Evolutionary conservation across 805 yeast genomes (phyloP), one percentile per base, ranked within the genome.

Genomic region (Candida odintsovae): DNA sequence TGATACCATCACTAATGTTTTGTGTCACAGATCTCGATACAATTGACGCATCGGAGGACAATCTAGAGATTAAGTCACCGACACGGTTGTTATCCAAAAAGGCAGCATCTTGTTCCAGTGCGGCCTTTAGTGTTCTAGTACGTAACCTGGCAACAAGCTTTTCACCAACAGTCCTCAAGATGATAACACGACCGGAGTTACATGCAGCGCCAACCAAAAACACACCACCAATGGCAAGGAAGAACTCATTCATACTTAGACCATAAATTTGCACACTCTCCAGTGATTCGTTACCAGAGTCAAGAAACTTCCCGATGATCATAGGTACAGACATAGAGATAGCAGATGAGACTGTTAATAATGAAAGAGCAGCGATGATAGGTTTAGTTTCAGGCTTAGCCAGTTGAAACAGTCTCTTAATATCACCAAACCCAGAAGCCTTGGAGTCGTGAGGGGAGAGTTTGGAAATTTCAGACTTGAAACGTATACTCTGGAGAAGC

Each of bases 21-120:
- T 86, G 92, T 29, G 97, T 88, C 18, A 92, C 78, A 0, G 96
- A 81, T 57, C 83, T 80, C 7, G 96, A 78, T 13, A 92, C 95
- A 39, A 92, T 80, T 26, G 90, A 88, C 1, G 97, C 86, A 63
- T 92, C 98, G 38, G 87, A 84, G 5, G 94, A 85, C 41, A 92
- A 69, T 50, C 98, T 73, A 6, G 96, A 88, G 39, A 92, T 89
- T 57, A 92, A 71, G 62, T 92, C 98, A 37, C 98, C 98, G 10
- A 90, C 89, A 52, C 90, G 80, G 49, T 94, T 90, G 28, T 81
- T 80, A 59, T 92, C 98, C 67, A 90, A 81, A 58, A 92, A 92
- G 53, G 86, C 85, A 4, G 95, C 82, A 63, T 90, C 97, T 61
- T 90, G 97, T 41, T 80, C 80, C 46, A 92, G 72, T 15, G 92